Evolutionary conservation across 2,329 filamentous ascomycete genomes (phyloP).

Genomic region (Penicillium sp.): DNA sequence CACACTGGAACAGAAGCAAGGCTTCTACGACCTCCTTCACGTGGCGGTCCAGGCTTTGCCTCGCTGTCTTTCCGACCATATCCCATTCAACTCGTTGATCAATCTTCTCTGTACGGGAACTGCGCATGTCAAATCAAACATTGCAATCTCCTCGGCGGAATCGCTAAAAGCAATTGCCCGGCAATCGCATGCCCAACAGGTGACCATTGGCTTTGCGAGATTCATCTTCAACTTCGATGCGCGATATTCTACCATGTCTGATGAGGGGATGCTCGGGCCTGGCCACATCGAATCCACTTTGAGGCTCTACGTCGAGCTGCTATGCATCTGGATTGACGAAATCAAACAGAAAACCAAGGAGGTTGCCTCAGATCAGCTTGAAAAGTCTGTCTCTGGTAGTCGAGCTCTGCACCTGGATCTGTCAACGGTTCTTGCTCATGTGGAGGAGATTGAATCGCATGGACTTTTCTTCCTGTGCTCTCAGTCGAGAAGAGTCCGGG

Average conservation of each 20-base stretch:
- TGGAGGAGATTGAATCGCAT: constrained; percentile 95
- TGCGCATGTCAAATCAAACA: constrained; percentile 87
- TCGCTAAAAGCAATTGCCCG: constrained; percentile 93
- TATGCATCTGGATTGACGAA: constrained; percentile 97
- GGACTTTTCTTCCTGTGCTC: constrained; percentile 97
- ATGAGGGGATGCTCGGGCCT: constrained; percentile 90
- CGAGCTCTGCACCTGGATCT: constrained; percentile 75
- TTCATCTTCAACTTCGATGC: constrained; percentile 99
- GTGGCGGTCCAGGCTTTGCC: constrained; percentile 93
- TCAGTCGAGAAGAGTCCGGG: constrained; percentile 80
- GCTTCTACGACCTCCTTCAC: constrained; percentile 91
- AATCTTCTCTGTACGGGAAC: constrained; percentile 95
- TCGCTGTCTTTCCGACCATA: constrained; percentile 84
- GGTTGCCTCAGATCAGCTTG: constrained; percentile 60
- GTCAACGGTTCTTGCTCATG: constrained; percentile 83
- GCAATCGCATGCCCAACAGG: constrained; percentile 88
- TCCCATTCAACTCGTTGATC: constrained; percentile 88
- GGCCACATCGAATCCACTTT: constrained; percentile 93
- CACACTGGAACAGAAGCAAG: constrained; percentile 77
- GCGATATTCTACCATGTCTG: constrained; percentile 94
- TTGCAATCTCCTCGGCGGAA: constrained; percentile 85
- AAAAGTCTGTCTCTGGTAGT: constrained; percentile 61
- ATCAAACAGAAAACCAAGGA: constrained; percentile 81
- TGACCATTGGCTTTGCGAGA: constrained; percentile 90
- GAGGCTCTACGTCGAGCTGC: constrained; percentile 83